Conservation (phyloP, 2,329 filamentous ascomycete species). For the Alternaria dauci region DNA sequence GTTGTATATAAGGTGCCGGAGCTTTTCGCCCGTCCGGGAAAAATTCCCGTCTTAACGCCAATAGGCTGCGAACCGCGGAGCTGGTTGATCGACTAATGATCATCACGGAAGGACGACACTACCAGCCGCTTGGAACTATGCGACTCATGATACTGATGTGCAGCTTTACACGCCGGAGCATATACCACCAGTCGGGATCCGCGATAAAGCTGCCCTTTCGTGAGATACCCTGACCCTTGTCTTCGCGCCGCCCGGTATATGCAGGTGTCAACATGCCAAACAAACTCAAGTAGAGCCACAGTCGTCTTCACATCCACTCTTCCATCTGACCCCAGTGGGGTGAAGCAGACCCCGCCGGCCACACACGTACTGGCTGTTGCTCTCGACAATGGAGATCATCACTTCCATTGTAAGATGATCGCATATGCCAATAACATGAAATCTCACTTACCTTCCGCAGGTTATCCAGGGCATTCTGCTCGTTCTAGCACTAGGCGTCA, state of each 20-base stretch:
- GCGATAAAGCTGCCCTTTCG: neutral
- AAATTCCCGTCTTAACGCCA: neutral
- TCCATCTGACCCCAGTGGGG: neutral
- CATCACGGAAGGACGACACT: conserved; percentile 11
- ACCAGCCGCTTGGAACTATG: conserved; percentile 7
- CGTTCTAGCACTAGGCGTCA: conserved; percentile 24
- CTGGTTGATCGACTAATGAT: conserved; percentile 1
- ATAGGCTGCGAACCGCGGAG: neutral
- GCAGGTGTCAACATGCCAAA: conserved; percentile 5
- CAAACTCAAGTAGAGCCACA: neutral
- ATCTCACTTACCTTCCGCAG: conserved; percentile 9
- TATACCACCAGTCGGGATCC: conserved; percentile 5
- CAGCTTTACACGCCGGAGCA: neutral
- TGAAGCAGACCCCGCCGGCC: neutral
- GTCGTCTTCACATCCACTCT: neutral
- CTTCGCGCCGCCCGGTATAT: neutral
- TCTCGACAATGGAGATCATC: conserved; percentile 7
- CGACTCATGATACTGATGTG: conserved; percentile 5
- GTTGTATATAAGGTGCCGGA: neutral
- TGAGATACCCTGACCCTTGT: neutral
- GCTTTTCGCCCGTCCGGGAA: neutral
- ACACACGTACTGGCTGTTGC: neutral
- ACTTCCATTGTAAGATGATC: conserved; percentile 8
- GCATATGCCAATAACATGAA: neutral
- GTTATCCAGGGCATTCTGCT: conserved; percentile 26